Conservation (phyloP, 371 early-diverging fungal genomes). For the Lichtheimia ornata region DNA sequence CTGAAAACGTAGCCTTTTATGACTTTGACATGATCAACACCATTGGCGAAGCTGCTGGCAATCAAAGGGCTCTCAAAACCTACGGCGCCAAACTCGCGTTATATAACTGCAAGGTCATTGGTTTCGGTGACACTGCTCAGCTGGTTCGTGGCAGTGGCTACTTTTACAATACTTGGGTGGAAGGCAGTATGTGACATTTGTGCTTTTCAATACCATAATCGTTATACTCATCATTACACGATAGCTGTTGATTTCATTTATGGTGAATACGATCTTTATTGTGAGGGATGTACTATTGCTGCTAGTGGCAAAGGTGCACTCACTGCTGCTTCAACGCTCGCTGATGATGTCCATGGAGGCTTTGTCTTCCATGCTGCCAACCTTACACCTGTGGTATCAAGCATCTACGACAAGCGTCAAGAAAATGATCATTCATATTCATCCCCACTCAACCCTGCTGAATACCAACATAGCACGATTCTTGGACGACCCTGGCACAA, state of each 20-base stretch:
- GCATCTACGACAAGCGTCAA: conserved; percentile 15
- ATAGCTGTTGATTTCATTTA: conserved; percentile 16
- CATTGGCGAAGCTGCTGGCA: conserved; percentile 19
- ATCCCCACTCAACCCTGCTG: conserved; percentile 4
- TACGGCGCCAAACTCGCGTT: conserved; percentile 9
- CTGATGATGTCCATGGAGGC: conserved; percentile 6
- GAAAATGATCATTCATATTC: conserved; percentile 18
- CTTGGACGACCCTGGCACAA: conserved; percentile 19
- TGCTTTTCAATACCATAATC: background rate
- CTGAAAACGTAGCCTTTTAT: conserved; percentile 9
- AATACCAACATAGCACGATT: conserved; percentile 7
- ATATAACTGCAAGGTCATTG: conserved; percentile 17
- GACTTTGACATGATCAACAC: conserved; percentile 14
- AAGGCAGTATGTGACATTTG: conserved; percentile 13
- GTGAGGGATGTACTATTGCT: conserved; percentile 12
- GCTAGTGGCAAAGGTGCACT: conserved; percentile 12
- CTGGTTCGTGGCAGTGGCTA: conserved; percentile 12
- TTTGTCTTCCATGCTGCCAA: conserved; percentile 10
- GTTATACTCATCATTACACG: background rate
- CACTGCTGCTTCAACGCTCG: conserved; percentile 8
- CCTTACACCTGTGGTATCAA: conserved; percentile 15
- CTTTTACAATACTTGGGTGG: conserved; percentile 17
- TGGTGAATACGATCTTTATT: conserved; percentile 12
- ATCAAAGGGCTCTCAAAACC: conserved; percentile 13
- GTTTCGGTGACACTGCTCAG: conserved; percentile 16